phyloP scores from a whole-genome alignment of 2,329 filamentous ascomycete genomes.

The Rhytidhysteron rufulum region DNA sequence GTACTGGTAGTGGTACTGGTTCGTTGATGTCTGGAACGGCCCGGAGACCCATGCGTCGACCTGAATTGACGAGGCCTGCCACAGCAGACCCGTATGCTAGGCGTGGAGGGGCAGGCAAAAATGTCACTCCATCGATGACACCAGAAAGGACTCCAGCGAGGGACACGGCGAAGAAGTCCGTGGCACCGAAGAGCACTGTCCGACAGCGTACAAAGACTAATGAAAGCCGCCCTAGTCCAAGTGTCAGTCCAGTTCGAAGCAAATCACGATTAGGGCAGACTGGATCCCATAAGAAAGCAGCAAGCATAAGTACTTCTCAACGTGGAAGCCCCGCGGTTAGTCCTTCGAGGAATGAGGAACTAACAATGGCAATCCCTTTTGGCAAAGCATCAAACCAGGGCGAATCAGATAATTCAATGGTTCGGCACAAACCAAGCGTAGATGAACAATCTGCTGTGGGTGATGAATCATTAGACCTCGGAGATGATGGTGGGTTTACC shows the following conservation, averaged over 20 bases:
- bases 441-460: constrained; percentile 39
- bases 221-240: constrained; percentile 28
- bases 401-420: constrained; percentile 24
- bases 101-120: constrained; percentile 30
- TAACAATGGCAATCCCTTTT: constrained; percentile 46
- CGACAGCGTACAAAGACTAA: constrained; percentile 27
- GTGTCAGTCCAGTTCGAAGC: constrained; percentile 30
- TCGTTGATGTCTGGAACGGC: constrained; percentile 58
- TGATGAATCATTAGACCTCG: constrained; percentile 30
- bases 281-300: constrained; percentile 24
- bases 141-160: constrained; percentile 42
- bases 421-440: constrained; percentile 34
- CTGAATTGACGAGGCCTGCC: constrained; percentile 47
- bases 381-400: constrained; percentile 31
- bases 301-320: constrained; percentile 20
- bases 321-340: constrained; percentile 30
- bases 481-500: constrained; percentile 48
- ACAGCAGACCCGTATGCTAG: constrained; percentile 54
- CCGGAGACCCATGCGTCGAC: constrained; percentile 45
- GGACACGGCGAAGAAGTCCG: constrained; percentile 32
- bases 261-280: constrained; percentile 31
- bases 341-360: constrained; percentile 42
- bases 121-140: constrained; percentile 46
- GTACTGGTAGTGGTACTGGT: constrained; percentile 31
- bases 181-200: constrained; percentile 24